Percentiles rank a stretch among this genome's conserved stretches.
Conservation (phyloP, 768 basidiomycete genomes). For the Kwoniella sp. region DNA sequence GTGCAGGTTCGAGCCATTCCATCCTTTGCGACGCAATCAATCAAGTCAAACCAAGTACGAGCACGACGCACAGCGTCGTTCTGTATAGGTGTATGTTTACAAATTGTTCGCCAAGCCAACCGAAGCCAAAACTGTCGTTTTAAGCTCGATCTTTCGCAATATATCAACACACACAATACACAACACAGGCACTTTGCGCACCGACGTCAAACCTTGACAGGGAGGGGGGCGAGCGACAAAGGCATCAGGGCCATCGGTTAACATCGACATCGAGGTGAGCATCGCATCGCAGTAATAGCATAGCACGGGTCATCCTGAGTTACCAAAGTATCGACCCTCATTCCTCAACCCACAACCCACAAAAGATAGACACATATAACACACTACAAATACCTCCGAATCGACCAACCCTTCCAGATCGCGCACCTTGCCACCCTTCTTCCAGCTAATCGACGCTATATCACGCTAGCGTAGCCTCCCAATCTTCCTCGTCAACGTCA, state of each 20-base stretch:
- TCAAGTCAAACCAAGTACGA: neutral
- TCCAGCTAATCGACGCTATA: neutral
- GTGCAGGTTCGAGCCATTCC: no score
- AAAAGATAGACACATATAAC: neutral
- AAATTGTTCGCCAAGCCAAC: neutral
- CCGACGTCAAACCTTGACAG: slow-evolving; percentile 1
- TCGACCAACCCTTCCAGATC: neutral
- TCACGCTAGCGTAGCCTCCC: neutral
- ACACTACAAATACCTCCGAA: neutral
- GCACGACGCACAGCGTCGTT: neutral
- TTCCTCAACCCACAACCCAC: neutral
- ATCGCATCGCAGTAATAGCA: no score
- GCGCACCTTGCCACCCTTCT: neutral
- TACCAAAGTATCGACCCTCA: neutral
- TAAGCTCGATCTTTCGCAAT: no score
- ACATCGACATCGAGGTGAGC: no score
- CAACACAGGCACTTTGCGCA: neutral
- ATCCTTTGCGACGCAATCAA: neutral
- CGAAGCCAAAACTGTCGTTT: slow-evolving; percentile 2
- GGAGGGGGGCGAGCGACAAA: neutral
- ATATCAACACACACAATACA: neutral
- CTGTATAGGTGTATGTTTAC: no score
- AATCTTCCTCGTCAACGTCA: no score
- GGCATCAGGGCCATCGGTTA: neutral
- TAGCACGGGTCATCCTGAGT: no score